Evolutionary conservation across 371 early-diverging fungal genomes (phyloP), one percentile per base, ranked within the genome.

Genomic region (Fennellomyces sp.): DNA sequence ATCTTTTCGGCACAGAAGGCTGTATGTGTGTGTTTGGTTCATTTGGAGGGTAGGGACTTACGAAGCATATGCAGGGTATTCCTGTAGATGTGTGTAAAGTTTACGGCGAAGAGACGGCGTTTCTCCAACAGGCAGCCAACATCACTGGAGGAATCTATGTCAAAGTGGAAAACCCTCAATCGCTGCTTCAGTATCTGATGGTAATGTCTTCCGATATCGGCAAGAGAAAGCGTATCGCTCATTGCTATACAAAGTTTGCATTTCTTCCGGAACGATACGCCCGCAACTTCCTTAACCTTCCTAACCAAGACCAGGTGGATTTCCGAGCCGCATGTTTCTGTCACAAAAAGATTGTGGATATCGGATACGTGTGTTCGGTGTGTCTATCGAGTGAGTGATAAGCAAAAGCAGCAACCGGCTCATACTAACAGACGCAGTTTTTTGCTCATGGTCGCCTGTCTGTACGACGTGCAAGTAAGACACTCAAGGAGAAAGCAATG

Each of bases 271-370:
- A 95, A 64, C 78, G 87, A 30, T 84, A 81, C 61, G 81, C 90
- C 6, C 86, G 95, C 27, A 82, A 79, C 5, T 81, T 82, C 13
- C 71, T 96, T 0, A 86, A 82, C 45, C 64, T 92, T 19, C 96
- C 95, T 0, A 84, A 80, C 21, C 87, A 89, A 52, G 91, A 89
- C 50, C 82, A 90, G 47, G 92, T 97, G 0, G 97, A 98, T 73
- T 97, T 95, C 63, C 75, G 97, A 25, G 95, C 98, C 1, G 92
- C 97, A 0, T 98, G 98, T 64, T 97, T 98, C 61, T 98, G 98
- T 69, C 98, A 98, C 74, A 92, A 91, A 66, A 85, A 84, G 47
- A 89, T 94, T 54, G 89, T 96, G 2, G 92, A 94, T 63, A 84
- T 95, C 49, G 98, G 95, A 0, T 96, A 85, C 73, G 97, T 98